Base-by-base conservation (phyloP, 805 yeast genomes). In the Debaryomyces hansenii region DNA sequence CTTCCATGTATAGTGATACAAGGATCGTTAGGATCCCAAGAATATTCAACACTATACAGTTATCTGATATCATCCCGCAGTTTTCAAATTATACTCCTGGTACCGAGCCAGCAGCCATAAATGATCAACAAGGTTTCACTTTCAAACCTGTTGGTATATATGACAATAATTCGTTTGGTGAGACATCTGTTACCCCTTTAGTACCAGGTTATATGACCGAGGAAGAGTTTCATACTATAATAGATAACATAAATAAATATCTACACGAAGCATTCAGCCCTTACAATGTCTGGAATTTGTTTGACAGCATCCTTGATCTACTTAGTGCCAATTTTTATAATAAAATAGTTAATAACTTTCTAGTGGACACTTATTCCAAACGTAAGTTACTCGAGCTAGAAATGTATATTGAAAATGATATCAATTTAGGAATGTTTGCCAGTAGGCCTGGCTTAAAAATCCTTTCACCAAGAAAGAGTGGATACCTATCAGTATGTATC, bases 1-100 rank as follows among this genome's bases (percentile, higher is more conserved):
- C 79, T 2, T 44, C 47, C 0, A 43, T 53, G 18, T 73, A 56
- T 48, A 38, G 46, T 15, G 46, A 55, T 6, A 80, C 87, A 0
- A 65, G 92, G 48, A 72, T 86, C n/a, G 83, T 85, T 4, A 59
- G 91, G 43, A 70, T 85, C 2, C 90, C 92, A 4, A 61, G 90
- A 49, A 47, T 69, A 1, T 80, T 74, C 46, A 66, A 66, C 14
- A 53, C 58, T 1, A 37, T 49, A 15, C 45, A 29, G 5, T 59
- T 56, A 8, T 66, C 73, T 2, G 75, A 74, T 48, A 32, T 65
- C 28, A 67, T 71, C 15, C 90, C 90, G 1, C 78, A 72, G 51
- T 85, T 85, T 58, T 81, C 86, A 7, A 59, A 60, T 0, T 59
- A 49, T 7, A 51, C 74, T 0, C 90, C 90, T 0, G 91, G 91